Base-by-base conservation (phyloP, 176 grass and related monocot genomes). In the Musa schizocarpa region DNA sequence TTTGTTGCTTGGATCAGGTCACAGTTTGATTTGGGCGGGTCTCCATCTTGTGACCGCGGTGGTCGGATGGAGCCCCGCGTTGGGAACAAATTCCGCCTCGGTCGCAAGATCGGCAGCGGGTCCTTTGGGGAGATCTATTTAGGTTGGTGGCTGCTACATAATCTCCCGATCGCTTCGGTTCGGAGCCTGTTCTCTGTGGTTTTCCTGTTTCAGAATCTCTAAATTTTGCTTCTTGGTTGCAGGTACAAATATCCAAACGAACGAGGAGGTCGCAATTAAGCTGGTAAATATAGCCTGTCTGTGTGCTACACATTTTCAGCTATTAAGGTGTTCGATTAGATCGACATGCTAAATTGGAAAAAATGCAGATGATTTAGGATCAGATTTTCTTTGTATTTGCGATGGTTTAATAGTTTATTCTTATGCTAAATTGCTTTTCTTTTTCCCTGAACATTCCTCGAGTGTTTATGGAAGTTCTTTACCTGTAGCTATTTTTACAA, bases 191-290 rank as follows among this genome's bases (percentile, higher is more conserved):
- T 59, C 17, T 52, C 11, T 73, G 20, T 22, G 11, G 20, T 16
- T 73, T 54, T 16, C 24, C 51, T 13, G 21, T 25, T 2, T 53
- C 9, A 1, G 49, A 65, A 54, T 71, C 13, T 61, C 75, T 52
- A 13, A 71, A 50, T 24, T 27, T 57, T 80, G 62, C 1, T 19
- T 64, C 20, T 81, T 73, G 50, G 3, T 29, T 69, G 1, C 82
- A 96, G 92, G 92, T 76, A 96, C 92, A 19, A 85, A 92, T 78
- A 80, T 88, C 75, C 88, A 96, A 75, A 88, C 69, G 48, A 91
- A 87, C 57, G 92, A 96, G 52, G 92, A 96, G 81, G 92, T 96
- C 63, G 92, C 83, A 14, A 86, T 96, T 78, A 96, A 96, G 58
- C 92, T 96, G 20, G 92, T 96, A 73, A 88, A 86, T 83, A 22